Conservation (phyloP, 371 early-diverging fungal species). For the Mortierella sp. region DNA sequence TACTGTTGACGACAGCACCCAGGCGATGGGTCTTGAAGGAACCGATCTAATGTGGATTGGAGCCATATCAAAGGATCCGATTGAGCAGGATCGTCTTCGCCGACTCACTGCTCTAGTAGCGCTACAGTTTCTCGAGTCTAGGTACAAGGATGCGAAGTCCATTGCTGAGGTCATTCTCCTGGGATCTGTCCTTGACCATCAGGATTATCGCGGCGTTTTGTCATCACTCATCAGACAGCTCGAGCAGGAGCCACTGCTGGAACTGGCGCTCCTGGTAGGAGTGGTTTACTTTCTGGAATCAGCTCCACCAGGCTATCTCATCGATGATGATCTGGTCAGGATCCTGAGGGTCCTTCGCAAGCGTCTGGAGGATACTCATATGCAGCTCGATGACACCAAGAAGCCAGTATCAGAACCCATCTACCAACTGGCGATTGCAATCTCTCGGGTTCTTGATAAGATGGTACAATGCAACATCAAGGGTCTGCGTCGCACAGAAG, state of each 20-base stretch:
- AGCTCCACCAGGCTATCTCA: conserved; percentile 8
- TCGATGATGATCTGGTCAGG: conserved; percentile 15
- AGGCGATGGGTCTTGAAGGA: background rate
- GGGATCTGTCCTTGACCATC: conserved; percentile 3
- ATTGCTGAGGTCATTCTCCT: conserved; percentile 17
- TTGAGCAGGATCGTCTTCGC: background rate
- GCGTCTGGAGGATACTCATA: background rate
- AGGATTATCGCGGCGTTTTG: conserved; percentile 11
- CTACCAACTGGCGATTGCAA: conserved; percentile 10
- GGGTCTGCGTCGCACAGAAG: conserved; percentile 9
- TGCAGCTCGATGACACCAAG: conserved; percentile 4
- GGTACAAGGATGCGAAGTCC: background rate
- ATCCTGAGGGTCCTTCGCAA: conserved; percentile 7
- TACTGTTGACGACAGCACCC: background rate
- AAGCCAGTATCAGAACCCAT: background rate
- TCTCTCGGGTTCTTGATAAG: conserved; percentile 22
- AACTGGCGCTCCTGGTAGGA: conserved; percentile 9
- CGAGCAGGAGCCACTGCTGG: conserved; percentile 1
- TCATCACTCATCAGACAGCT: conserved; percentile 9
- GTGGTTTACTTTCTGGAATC: conserved; percentile 12
- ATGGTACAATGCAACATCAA: conserved; percentile 15
- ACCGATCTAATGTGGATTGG: background rate
- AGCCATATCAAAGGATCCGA: conserved; percentile 8
- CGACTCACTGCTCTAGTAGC: background rate
- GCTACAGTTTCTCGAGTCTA: background rate